Conservation (phyloP, 331 rosid species). For the Cydonia oblonga region DNA sequence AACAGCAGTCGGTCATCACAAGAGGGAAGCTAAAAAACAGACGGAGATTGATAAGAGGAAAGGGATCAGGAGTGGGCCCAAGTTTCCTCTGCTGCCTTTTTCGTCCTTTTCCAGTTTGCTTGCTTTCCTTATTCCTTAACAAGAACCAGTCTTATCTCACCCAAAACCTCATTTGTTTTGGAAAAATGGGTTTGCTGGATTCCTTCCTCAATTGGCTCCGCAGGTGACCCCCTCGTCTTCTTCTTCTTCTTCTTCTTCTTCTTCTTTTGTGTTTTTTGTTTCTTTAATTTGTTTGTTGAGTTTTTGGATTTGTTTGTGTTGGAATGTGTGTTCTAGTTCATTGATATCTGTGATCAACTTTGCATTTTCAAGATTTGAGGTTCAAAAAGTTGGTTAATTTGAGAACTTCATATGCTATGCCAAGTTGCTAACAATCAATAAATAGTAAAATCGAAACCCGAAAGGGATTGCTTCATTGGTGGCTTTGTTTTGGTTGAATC, state of each 20-base stretch:
- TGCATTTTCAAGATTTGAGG: neutral
- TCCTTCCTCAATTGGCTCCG: conserved; percentile 90
- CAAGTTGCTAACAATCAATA: neutral
- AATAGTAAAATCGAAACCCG: neutral
- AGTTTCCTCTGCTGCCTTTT: neutral
- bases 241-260: neutral
- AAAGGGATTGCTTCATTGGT: neutral
- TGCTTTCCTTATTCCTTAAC: neutral
- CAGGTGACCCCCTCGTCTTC: conserved; percentile 41
- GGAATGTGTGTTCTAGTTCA: neutral
- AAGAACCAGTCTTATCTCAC: too few species aligned
- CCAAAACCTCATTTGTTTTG: neutral
- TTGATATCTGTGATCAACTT: neutral
- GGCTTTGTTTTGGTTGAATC: neutral
- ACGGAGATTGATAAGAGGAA: neutral
- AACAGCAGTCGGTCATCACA: neutral
- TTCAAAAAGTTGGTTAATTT: neutral
- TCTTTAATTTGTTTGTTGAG: neutral
- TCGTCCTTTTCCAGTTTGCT: neutral
- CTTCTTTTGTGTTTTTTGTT: neutral
- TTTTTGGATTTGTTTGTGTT: neutral
- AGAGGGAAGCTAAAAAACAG: neutral
- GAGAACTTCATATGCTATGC: neutral
- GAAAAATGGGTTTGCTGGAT: conserved; percentile 76
- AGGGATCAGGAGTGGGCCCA: neutral